A percentile compares a stretch with the other conserved stretches of the same genome.
Conservation (phyloP, 768 basidiomycete species). For the Scleroderma citrinum region DNA sequence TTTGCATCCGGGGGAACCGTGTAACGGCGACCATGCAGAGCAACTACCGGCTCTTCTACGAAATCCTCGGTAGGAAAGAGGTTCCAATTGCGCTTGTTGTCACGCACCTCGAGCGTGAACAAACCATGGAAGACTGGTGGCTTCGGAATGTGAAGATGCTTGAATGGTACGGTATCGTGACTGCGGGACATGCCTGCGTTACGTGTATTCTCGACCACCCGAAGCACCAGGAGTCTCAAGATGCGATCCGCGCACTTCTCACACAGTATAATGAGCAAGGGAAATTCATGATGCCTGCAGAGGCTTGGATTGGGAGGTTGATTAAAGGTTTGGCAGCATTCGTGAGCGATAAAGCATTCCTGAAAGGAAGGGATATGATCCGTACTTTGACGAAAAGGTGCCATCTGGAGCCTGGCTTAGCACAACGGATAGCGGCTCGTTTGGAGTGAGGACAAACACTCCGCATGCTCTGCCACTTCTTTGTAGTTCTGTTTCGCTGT, state of each 20-base stretch:
- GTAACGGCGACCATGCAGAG: constrained; percentile 23
- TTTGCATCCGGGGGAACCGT: constrained; percentile 34
- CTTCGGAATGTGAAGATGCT: constrained; percentile 16
- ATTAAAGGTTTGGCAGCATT: constrained; percentile 19
- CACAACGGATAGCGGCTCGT: constrained; percentile 14
- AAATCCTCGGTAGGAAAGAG: constrained; percentile 21
- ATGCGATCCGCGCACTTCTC: constrained; percentile 15
- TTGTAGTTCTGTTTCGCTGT: background rate
- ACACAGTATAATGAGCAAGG: constrained; percentile 19
- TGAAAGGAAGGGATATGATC: constrained; percentile 20
- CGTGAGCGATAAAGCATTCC: constrained; percentile 10
- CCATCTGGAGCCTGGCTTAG: constrained; percentile 15
- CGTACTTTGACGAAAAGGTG: constrained; percentile 24
- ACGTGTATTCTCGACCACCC: constrained; percentile 20
- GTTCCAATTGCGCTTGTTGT: constrained; percentile 37
- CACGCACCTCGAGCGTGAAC: constrained; percentile 34
- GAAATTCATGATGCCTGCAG: constrained; percentile 26
- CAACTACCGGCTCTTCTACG: constrained; percentile 27
- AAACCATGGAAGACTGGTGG: constrained; percentile 32
- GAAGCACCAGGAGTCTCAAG: constrained; percentile 27
- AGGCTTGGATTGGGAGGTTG: constrained; percentile 20
- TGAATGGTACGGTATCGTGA: constrained; percentile 14
- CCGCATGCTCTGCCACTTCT: background rate
- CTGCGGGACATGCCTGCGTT: constrained; percentile 28
- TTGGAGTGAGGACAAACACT: constrained; percentile 2